phyloP scores from a whole-genome alignment of 306 rosid genomes.

The Alnus glutinosa region DNA sequence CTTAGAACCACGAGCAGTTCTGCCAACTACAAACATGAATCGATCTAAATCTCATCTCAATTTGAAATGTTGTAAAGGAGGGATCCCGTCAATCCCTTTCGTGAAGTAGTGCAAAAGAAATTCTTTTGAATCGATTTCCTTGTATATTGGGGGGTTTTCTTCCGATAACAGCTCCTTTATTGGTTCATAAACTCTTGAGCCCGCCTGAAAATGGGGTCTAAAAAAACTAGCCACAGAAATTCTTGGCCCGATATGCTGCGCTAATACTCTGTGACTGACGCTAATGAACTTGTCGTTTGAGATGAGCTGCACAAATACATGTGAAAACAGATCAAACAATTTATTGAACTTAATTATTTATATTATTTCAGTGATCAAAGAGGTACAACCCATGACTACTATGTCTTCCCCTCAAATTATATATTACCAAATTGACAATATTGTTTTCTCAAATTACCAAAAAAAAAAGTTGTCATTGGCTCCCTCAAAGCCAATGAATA shows the following conservation, averaged over 20 bases:
- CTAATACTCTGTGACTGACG: conserved; percentile 21
- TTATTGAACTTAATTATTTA: no score
- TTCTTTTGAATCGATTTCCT: conserved; percentile 17
- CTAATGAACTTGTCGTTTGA: conserved; percentile 26
- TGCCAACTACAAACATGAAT: no score
- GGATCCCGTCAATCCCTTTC: neutral
- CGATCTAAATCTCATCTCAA: neutral
- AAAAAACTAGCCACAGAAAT: conserved; percentile 25
- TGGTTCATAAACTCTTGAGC: conserved; percentile 12
- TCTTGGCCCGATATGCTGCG: conserved; percentile 17
- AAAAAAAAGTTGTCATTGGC: no score
- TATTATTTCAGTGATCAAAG: no score
- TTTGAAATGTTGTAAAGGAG: conserved; percentile 13
- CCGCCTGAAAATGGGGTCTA: neutral
- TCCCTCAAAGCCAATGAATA: no score
- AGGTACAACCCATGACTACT: no score
- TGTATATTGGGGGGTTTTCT: conserved; percentile 11
- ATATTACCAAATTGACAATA: no score
- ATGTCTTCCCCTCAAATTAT: no score
- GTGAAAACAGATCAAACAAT: neutral
- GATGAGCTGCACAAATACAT: conserved; percentile 20
- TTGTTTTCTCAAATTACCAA: no score
- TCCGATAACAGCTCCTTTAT: conserved; percentile 26
- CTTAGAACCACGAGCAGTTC: no score
- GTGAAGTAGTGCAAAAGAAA: neutral